phyloP scores from a whole-genome alignment of 2,329 filamentous ascomycete genomes.

The Colletotrichum sp. region DNA sequence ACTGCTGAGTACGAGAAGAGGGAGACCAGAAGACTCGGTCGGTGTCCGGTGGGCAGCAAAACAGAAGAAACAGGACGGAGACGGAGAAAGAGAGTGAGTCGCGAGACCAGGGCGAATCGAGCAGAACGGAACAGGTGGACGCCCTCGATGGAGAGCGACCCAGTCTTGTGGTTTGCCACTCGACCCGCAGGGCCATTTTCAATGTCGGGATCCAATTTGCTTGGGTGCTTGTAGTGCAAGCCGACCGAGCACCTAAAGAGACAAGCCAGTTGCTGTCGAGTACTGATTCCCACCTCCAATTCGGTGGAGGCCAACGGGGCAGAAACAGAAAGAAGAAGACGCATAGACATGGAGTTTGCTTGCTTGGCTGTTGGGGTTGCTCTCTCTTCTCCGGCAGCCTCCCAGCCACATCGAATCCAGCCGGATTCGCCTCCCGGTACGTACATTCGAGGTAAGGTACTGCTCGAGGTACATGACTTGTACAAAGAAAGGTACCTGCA shows the following conservation, averaged over 20 bases:
- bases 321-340: neutral
- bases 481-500: neutral
- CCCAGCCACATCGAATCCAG: slow-evolving; percentile 13
- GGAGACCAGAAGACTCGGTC: neutral
- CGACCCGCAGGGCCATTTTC: slow-evolving; percentile 4
- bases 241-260: neutral
- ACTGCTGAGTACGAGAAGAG: neutral
- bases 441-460: neutral
- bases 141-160: neutral
- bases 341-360: neutral
- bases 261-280: neutral
- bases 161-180: slow-evolving; percentile 13
- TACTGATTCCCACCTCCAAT: neutral
- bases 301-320: neutral
- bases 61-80: neutral
- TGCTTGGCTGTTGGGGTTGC: neutral
- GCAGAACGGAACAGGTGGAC: neutral
- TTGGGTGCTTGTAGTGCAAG: neutral
- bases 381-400: neutral
- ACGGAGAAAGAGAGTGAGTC: neutral
- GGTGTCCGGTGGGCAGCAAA: neutral
- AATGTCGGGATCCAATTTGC: neutral
- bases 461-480: neutral
- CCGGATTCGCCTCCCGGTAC: slow-evolving; percentile 1
- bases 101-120: neutral